These are phyloP conservation scores for Mesotaenium endlicherianum DNA, from an alignment of 139 green algal genomes.

Conservation along the genomic window DNA sequence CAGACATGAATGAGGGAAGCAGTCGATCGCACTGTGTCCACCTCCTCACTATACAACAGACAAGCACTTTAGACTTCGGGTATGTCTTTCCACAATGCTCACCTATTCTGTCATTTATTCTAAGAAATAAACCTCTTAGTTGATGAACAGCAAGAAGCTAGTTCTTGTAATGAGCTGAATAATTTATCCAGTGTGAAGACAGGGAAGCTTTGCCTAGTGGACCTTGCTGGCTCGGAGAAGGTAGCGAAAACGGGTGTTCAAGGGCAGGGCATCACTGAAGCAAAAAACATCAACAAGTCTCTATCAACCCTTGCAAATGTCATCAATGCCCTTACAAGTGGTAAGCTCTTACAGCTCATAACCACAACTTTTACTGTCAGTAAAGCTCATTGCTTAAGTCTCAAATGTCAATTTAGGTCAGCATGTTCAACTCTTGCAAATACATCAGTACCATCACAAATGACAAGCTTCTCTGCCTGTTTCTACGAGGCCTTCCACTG, in stretches of 20 bases:
- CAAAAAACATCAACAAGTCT: conserved; percentile 57
- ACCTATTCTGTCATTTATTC: neutral
- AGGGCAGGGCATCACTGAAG: conserved; percentile 40
- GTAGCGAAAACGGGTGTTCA: conserved; percentile 48
- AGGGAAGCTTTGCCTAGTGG: conserved; percentile 51
- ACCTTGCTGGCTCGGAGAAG: conserved; percentile 54
- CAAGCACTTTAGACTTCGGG: neutral
- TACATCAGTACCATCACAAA: too few relatives aligned
- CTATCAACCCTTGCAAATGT: conserved; percentile 51
- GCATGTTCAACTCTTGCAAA: too few relatives aligned
- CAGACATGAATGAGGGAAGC: conserved; percentile 52
- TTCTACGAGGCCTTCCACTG: too few relatives aligned
- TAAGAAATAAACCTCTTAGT: too few relatives aligned
- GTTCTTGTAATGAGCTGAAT: neutral
- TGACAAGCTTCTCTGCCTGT: too few relatives aligned
- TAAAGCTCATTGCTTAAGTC: neutral
- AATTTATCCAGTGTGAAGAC: conserved; percentile 16
- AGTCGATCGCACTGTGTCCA: conserved; percentile 45
- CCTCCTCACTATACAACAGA: conserved; percentile 22
- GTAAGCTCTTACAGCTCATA: too few relatives aligned
- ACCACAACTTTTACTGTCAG: neutral
- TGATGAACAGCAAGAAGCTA: too few relatives aligned
- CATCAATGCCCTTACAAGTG: conserved; percentile 52
- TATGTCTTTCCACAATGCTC: neutral
- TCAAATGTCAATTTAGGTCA: neutral